Evolutionary conservation across 2,329 filamentous ascomycete species (phyloP).

Genomic region (Fusarium concolor): DNA sequence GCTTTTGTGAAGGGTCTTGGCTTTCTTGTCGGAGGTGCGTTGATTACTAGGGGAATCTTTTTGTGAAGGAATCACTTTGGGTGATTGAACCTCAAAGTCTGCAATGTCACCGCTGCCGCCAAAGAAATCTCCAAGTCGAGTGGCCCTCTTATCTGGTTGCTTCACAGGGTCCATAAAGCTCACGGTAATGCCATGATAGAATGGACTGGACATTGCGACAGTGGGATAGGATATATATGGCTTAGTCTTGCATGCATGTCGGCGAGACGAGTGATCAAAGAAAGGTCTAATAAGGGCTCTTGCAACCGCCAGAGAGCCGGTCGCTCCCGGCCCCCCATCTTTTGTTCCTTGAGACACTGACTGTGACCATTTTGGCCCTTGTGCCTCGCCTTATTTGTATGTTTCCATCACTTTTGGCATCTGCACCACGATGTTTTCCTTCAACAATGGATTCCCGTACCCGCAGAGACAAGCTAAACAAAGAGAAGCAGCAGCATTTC

Average conservation of each 20-base stretch:
- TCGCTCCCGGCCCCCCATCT: background rate
- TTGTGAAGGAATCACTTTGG: background rate
- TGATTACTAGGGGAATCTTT: background rate
- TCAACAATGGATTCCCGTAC: slow-evolving; percentile 1
- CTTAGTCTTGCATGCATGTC: background rate
- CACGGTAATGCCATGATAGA: background rate
- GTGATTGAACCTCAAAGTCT: background rate
- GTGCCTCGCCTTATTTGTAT: background rate
- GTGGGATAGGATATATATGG: background rate
- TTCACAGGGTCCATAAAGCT: background rate
- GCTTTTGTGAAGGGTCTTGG: background rate
- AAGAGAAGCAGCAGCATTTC: slow-evolving; percentile 10
- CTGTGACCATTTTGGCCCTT: background rate
- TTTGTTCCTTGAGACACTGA: background rate
- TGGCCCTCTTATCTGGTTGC: background rate
- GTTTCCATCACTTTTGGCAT: background rate
- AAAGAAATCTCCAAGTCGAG: background rate
- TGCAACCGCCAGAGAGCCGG: background rate
- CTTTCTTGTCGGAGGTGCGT: background rate
- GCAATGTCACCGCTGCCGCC: background rate
- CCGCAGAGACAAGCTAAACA: background rate
- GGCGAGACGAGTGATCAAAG: background rate
- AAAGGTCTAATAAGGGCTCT: background rate
- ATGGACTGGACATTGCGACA: background rate
- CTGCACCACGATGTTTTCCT: background rate